Conservation (phyloP, 2,329 filamentous ascomycete species). For the Botrytis squamosa region DNA sequence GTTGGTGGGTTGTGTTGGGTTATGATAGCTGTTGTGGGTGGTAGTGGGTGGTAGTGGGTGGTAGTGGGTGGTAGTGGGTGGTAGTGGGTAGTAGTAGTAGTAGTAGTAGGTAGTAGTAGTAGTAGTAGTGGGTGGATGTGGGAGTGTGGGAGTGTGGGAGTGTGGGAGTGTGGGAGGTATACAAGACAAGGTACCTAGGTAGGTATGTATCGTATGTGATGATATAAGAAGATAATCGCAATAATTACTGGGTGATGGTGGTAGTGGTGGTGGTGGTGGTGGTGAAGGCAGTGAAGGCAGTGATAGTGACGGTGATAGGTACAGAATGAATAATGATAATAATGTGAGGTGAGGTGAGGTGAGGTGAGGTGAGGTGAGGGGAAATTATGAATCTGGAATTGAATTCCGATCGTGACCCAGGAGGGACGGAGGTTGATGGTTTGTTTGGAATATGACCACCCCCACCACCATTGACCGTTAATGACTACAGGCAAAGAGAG, state of each 20-base stretch:
- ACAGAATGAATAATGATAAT: not conserved
- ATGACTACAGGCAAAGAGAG: not conserved
- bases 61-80: not conserved
- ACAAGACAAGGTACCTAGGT: too few relatives aligned
- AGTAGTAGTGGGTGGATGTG: too few relatives aligned
- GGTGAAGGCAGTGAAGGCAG: not conserved
- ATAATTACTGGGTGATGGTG: not conserved
- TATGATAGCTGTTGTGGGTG: not conserved
- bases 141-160: too few relatives aligned
- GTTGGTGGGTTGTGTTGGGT: conserved; percentile 1
- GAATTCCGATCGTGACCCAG: not conserved
- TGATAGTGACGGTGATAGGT: not conserved
- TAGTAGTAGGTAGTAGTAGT: too few relatives aligned
- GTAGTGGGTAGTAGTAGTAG: too few relatives aligned
- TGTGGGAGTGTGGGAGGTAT: too few relatives aligned
- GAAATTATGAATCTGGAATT: not conserved
- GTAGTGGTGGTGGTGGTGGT: too few relatives aligned
- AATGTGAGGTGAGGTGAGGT: not conserved
- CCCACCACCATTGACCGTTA: not conserved
- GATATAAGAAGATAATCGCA: not conserved
- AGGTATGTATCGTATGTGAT: not conserved
- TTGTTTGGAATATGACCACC: not conserved
- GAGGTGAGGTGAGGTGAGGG: not conserved
- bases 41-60: not conserved
- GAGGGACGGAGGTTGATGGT: too few relatives aligned